Conservation (phyloP, 2,329 filamentous ascomycete genomes). For the Teratosphaeria viscida region DNA sequence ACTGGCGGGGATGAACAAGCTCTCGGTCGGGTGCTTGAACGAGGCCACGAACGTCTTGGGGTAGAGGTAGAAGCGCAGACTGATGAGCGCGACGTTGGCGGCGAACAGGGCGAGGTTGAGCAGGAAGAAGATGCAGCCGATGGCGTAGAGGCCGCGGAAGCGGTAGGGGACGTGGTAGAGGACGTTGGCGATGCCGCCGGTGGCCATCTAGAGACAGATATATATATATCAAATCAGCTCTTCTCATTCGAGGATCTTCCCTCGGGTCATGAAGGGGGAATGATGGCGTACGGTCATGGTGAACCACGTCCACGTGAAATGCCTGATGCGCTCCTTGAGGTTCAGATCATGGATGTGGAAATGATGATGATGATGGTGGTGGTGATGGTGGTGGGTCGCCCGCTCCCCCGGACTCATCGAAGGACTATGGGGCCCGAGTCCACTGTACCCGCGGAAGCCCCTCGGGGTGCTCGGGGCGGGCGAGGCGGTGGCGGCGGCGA, state of each 20-base stretch:
- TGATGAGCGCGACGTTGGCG: constrained; percentile 57
- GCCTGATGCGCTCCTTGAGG: constrained; percentile 47
- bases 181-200: constrained; percentile 42
- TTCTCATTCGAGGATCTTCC: no score
- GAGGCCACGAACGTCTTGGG: constrained; percentile 61
- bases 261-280: no score
- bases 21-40: constrained; percentile 67
- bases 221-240: no score
- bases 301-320: constrained; percentile 69
- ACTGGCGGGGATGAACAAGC: constrained; percentile 62
- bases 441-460: neutral
- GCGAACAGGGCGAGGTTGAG: constrained; percentile 52
- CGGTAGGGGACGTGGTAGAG: constrained; percentile 35
- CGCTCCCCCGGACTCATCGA: neutral
- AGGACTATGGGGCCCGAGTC: neutral
- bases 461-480: neutral
- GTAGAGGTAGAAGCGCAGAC: constrained; percentile 57
- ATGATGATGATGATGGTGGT: neutral
- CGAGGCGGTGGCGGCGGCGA: neutral
- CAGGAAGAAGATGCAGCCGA: constrained; percentile 41
- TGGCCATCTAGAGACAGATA: constrained; percentile 44
- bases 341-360: constrained; percentile 25
- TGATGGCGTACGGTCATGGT: constrained; percentile 27
- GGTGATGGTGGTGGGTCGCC: neutral
- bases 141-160: constrained; percentile 35